A percentile compares a stretch with the other conserved stretches of the same genome.
phyloP scores from a whole-genome alignment of 805 yeast species.

The Monosporozyma solicola region DNA sequence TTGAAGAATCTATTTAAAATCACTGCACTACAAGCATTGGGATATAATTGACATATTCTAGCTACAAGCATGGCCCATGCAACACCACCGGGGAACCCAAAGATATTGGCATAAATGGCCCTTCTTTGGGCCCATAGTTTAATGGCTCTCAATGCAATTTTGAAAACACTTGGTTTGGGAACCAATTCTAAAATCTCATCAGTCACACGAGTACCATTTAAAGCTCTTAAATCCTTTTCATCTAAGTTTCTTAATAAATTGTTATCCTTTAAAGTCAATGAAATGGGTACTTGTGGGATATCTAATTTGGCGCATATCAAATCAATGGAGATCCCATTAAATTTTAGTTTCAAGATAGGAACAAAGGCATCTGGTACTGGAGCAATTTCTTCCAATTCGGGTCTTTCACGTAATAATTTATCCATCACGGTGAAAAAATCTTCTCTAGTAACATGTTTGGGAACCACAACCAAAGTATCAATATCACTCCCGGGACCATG shows the following conservation, averaged over 20 bases:
- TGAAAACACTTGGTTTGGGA: conserved; percentile 88
- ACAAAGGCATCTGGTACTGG: conserved; percentile 96
- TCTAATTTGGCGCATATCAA: conserved; percentile 77
- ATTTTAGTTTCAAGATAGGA: conserved; percentile 88
- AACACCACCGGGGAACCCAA: conserved; percentile 98
- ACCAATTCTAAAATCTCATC: conserved; percentile 86
- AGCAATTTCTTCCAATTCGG: conserved; percentile 83
- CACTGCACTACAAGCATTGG: conserved; percentile 90
- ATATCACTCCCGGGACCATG: conserved; percentile 98
- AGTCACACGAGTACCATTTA: conserved; percentile 95
- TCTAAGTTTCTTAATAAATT: conserved; percentile 79
- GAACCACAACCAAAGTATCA: conserved; percentile 93
- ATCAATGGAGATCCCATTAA: conserved; percentile 89
- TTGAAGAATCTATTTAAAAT: conserved; percentile 84
- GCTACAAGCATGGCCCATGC: conserved; percentile 99
- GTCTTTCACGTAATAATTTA: conserved; percentile 54
- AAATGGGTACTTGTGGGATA: conserved; percentile 70
- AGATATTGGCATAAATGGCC: conserved; percentile 88
- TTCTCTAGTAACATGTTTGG: conserved; percentile 86
- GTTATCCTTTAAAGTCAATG: conserved; percentile 72
- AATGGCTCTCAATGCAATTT: conserved; percentile 84
- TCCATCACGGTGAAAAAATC: conserved; percentile 83
- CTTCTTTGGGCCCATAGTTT: conserved; percentile 96
- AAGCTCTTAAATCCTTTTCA: conserved; percentile 79
- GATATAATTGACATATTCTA: conserved; percentile 90